Percentiles rank a stretch among this genome's conserved stretches.
phyloP scores from a whole-genome alignment of 2,329 filamentous ascomycete genomes.

The Cercospora janseana region DNA sequence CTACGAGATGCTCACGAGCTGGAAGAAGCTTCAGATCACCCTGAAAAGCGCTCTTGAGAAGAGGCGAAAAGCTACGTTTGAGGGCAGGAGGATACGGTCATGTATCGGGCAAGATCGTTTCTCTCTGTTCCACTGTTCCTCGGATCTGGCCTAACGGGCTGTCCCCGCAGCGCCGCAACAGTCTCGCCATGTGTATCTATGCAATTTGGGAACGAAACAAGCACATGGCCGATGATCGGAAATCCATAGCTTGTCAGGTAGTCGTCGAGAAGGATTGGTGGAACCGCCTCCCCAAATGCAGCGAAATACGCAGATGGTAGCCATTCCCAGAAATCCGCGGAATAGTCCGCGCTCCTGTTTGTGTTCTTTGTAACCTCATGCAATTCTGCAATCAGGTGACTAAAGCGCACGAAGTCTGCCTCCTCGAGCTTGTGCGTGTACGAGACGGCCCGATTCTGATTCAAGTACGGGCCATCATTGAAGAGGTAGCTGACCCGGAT shows the following conservation, averaged over 20 bases:
- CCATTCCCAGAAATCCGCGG: constrained; percentile 12
- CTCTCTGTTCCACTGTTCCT: background rate
- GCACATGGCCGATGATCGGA: background rate
- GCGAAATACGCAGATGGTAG: background rate
- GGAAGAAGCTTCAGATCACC: constrained; percentile 13
- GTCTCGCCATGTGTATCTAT: background rate
- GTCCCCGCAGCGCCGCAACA: background rate
- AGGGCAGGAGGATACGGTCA: constrained; percentile 18
- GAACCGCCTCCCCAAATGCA: background rate
- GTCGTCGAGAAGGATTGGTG: background rate
- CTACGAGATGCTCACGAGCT: too few relatives aligned
- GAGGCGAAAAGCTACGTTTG: constrained; percentile 15
- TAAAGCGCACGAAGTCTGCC: background rate
- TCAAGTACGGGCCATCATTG: constrained; percentile 5
- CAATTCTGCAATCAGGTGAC: background rate
- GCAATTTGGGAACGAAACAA: background rate
- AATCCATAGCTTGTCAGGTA: constrained; percentile 6
- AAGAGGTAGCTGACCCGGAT: background rate
- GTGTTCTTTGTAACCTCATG: background rate
- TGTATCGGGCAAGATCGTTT: background rate
- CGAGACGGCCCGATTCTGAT: background rate
- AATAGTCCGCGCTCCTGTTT: too few relatives aligned
- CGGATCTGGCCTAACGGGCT: background rate
- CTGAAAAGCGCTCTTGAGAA: constrained; percentile 16
- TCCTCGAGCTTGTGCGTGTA: background rate